Percentiles rank a stretch among this genome's conserved stretches.
phyloP scores from a whole-genome alignment of 1,139 yeast genomes.

The Tardiomyces digboiensis region DNA sequence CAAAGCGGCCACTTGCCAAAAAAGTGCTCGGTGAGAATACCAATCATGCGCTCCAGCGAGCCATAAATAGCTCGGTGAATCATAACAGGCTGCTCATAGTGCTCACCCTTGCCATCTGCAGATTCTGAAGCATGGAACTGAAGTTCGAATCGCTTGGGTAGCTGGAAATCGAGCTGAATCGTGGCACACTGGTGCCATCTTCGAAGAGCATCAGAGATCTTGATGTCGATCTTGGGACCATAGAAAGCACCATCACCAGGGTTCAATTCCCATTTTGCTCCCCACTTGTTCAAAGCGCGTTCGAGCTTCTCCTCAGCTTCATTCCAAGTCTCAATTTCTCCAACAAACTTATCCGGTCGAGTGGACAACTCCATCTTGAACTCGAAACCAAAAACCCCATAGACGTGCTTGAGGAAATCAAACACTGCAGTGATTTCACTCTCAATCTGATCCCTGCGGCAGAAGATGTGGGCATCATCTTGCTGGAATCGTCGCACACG shows the following conservation, averaged over 20 bases:
- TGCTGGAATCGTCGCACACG: constrained; percentile 96
- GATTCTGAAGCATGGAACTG: constrained; percentile 47
- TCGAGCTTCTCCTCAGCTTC: constrained; percentile 69
- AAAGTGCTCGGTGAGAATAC: constrained; percentile 91
- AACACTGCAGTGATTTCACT: constrained; percentile 69
- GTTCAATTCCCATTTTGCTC: constrained; percentile 82
- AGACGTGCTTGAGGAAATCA: constrained; percentile 66
- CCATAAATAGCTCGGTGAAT: constrained; percentile 98
- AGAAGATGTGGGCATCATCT: constrained; percentile 97
- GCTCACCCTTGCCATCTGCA: constrained; percentile 20
- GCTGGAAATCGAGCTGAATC: constrained; percentile 94
- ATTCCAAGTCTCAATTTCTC: constrained; percentile 78
- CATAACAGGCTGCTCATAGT: constrained; percentile 74
- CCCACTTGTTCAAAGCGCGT: constrained; percentile 57
- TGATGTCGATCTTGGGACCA: constrained; percentile 96
- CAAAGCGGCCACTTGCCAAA: constrained; percentile 99
- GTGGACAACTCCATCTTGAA: constrained; percentile 78
- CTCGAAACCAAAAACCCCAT: constrained; percentile 66
- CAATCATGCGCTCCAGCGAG: constrained; percentile 97
- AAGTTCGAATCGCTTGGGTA: constrained; percentile 84
- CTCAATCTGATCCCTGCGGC: constrained; percentile 73
- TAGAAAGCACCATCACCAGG: constrained; percentile 98
- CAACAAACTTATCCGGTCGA: constrained; percentile 80
- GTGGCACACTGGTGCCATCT: constrained; percentile 99
- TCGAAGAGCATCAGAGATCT: constrained; percentile 82